Evolutionary conservation across 257 asterid genomes (phyloP).

Genomic region (Henckelia pumila): DNA sequence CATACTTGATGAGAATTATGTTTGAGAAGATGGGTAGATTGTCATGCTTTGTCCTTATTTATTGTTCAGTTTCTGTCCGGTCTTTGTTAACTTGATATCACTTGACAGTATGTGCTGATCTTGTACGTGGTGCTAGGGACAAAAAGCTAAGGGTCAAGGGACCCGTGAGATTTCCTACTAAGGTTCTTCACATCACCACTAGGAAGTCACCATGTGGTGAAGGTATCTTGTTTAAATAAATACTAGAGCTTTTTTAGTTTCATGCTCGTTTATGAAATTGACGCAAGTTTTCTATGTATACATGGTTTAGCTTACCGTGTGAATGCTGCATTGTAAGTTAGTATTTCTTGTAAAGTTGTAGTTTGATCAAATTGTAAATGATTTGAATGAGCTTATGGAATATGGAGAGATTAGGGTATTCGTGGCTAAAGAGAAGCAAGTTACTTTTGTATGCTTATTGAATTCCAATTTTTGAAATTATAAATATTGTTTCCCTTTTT

Average conservation of each 20-base stretch:
- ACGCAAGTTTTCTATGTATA: too few relatives aligned
- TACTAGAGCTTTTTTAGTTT: too few relatives aligned
- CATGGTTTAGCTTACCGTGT: background rate
- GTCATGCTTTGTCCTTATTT: background rate
- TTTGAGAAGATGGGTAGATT: background rate
- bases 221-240: background rate
- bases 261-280: background rate
- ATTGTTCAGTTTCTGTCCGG: background rate
- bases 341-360: background rate
- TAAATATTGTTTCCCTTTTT: too few relatives aligned
- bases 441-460: background rate
- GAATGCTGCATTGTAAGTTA: background rate
- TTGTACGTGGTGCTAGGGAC: slow-evolving; percentile 24
- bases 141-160: slow-evolving; percentile 25
- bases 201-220: slow-evolving; percentile 22
- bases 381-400: background rate
- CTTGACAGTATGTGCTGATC: slow-evolving; percentile 22
- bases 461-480: background rate
- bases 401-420: background rate
- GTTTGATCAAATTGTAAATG: background rate
- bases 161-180: slow-evolving; percentile 28
- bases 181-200: slow-evolving; percentile 25
- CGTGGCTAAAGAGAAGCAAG: background rate
- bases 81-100: background rate
- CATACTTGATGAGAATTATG: background rate